Percentiles rank a stretch among this genome's conserved stretches.
Conservation (phyloP, 2,329 filamentous ascomycete genomes). For the Paraconiothyrium sp. region DNA sequence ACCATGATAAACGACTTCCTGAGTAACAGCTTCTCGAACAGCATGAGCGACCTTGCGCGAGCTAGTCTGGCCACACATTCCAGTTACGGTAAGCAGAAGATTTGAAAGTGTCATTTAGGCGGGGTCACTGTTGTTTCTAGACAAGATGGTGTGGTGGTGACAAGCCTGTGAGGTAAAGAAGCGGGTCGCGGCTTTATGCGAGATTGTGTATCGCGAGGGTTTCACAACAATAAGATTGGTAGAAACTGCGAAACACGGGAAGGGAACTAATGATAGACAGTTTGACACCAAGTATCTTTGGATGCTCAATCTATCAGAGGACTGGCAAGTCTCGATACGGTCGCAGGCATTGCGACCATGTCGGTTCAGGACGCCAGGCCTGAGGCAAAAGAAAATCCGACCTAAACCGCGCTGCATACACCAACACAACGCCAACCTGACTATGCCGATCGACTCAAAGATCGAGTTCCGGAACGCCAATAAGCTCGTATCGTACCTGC, state of each 20-base stretch:
- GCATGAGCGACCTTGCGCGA: background rate
- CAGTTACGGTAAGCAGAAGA: background rate
- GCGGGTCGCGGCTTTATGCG: background rate
- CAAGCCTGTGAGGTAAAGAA: background rate
- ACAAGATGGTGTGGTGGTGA: background rate
- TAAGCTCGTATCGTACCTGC: background rate
- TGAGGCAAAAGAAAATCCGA: background rate
- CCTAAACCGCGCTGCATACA: constrained; percentile 2
- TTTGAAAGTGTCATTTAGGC: background rate
- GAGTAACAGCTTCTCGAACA: background rate
- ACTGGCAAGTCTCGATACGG: background rate
- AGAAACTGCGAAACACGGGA: background rate
- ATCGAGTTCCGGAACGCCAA: constrained; percentile 7
- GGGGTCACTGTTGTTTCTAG: background rate
- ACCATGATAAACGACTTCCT: background rate
- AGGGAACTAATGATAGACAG: background rate
- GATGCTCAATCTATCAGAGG: constrained; percentile 9
- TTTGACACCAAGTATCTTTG: constrained; percentile 7
- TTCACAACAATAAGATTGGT: background rate
- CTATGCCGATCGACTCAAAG: constrained; percentile 6
- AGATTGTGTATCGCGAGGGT: constrained; percentile 5
- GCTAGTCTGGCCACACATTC: background rate
- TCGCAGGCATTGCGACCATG: constrained; percentile 5
- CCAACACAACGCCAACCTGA: constrained; percentile 5
- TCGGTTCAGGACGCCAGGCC: background rate